phyloP scores from a whole-genome alignment of 2,329 filamentous ascomycete genomes.

The Diaporthe sp. region DNA sequence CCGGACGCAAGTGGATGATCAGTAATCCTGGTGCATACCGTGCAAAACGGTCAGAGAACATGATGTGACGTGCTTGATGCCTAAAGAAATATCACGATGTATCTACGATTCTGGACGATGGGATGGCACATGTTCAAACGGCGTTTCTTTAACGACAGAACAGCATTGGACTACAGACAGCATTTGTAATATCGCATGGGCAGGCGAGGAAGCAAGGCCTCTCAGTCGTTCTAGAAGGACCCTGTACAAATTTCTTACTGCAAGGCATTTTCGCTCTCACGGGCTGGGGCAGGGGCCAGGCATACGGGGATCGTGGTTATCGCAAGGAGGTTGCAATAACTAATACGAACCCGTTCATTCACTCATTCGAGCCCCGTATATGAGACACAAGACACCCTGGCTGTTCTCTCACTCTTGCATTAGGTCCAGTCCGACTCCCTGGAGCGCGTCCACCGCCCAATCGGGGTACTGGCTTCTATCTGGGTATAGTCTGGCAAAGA shows the following conservation, averaged over 20 bases:
- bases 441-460: constrained; percentile 88
- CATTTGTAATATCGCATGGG: constrained; percentile 11
- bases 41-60: not conserved
- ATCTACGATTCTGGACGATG: constrained; percentile 20
- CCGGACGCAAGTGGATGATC: constrained; percentile 42
- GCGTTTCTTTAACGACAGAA: constrained; percentile 11
- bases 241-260: not conserved
- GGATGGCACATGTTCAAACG: constrained; percentile 7
- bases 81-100: not conserved
- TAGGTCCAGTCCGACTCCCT: constrained; percentile 83
- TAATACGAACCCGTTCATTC: not conserved
- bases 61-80: not conserved
- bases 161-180: constrained; percentile 24
- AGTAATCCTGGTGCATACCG: not conserved
- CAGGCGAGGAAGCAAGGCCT: constrained; percentile 4
- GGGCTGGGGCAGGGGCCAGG: not conserved
- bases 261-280: constrained; percentile 18
- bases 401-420: constrained; percentile 51
- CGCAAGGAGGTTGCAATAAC: not conserved
- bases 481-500: constrained; percentile 81
- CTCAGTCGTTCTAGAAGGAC: constrained; percentile 18
- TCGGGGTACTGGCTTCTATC: constrained; percentile 77
- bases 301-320: not conserved
- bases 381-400: not conserved
- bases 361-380: not conserved